These are phyloP conservation scores for Lathyrus sativus DNA, from an alignment of 306 rosid genomes.

Conservation along the genomic window DNA sequence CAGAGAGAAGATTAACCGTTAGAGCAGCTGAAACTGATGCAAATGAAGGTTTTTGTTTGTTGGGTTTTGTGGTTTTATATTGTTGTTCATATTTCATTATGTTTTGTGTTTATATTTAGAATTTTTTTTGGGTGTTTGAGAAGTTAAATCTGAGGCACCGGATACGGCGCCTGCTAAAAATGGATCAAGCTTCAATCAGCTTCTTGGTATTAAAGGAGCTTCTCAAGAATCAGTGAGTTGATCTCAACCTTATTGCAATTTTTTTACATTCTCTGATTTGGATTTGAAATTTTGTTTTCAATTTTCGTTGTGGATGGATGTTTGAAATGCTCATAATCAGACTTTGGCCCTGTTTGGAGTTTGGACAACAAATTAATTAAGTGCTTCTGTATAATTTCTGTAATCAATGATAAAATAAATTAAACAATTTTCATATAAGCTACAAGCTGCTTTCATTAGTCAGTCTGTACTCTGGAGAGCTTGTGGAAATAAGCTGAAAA, in stretches of 20 bases:
- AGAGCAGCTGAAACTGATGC: constrained; percentile 48
- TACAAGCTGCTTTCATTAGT: background rate
- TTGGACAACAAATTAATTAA: background rate
- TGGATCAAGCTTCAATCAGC: constrained; percentile 58
- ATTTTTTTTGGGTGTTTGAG: constrained; percentile 15
- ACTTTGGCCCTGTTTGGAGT: background rate
- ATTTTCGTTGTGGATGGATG: constrained; percentile 15
- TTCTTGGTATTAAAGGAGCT: constrained; percentile 63
- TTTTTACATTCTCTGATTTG: constrained; percentile 28
- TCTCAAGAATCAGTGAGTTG: constrained; percentile 51
- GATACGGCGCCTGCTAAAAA: constrained; percentile 39
- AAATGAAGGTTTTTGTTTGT: constrained; percentile 41
- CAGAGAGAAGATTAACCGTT: constrained; percentile 45
- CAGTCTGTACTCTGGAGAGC: too few relatives aligned
- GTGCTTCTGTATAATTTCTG: background rate
- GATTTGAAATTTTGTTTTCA: constrained; percentile 12
- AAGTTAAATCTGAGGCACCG: constrained; percentile 39
- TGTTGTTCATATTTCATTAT: constrained; percentile 22
- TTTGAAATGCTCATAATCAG: background rate
- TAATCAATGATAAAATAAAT: background rate
- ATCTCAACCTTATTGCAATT: background rate
- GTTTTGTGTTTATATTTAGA: constrained; percentile 4
- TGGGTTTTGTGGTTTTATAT: constrained; percentile 22
- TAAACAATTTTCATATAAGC: background rate
- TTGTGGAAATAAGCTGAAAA: background rate